Percentiles rank a stretch among this genome's conserved stretches.
These are phyloP conservation scores for Penicillium sp. DNA, from an alignment of 2,329 filamentous ascomycete genomes.

Conservation along the genomic window DNA sequence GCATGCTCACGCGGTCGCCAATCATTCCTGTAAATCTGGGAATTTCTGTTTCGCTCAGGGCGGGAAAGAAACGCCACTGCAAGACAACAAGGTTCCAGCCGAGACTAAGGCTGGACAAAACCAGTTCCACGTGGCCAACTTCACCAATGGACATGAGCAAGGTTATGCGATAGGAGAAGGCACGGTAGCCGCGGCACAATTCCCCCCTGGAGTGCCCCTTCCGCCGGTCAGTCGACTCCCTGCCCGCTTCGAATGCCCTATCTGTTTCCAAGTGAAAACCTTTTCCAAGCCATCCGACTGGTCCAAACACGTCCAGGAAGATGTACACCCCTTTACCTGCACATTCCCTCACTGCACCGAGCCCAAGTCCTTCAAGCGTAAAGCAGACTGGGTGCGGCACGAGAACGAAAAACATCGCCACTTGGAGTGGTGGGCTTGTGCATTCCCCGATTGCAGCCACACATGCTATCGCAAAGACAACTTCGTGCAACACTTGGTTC, in stretches of 20 bases:
- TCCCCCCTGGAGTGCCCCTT: constrained; percentile 77
- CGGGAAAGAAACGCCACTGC: constrained; percentile 65
- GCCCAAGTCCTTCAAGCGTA: constrained; percentile 89
- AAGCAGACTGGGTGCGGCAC: constrained; percentile 93
- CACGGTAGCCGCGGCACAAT: constrained; percentile 69
- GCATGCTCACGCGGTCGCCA: constrained; percentile 58
- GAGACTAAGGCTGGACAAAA: constrained; percentile 59
- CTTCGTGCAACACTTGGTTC: constrained; percentile 87
- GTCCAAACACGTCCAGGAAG: constrained; percentile 95
- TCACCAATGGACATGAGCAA: constrained; percentile 64
- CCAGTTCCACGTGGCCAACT: constrained; percentile 57
- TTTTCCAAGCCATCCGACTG: constrained; percentile 92
- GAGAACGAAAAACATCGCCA: constrained; percentile 91
- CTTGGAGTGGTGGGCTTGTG: constrained; percentile 87
- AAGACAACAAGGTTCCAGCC: constrained; percentile 55
- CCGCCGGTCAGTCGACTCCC: constrained; percentile 77
- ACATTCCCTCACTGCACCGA: constrained; percentile 83
- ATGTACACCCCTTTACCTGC: constrained; percentile 90
- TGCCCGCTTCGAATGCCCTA: constrained; percentile 83
- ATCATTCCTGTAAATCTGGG: constrained; percentile 61
- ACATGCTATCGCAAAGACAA: constrained; percentile 87
- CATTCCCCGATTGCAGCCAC: constrained; percentile 77
- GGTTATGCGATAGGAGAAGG: constrained; percentile 68
- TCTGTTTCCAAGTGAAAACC: constrained; percentile 83
- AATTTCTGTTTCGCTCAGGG: constrained; percentile 67